Base-by-base conservation (phyloP, 2,329 filamentous ascomycete species). In the Alternaria sp. region DNA sequence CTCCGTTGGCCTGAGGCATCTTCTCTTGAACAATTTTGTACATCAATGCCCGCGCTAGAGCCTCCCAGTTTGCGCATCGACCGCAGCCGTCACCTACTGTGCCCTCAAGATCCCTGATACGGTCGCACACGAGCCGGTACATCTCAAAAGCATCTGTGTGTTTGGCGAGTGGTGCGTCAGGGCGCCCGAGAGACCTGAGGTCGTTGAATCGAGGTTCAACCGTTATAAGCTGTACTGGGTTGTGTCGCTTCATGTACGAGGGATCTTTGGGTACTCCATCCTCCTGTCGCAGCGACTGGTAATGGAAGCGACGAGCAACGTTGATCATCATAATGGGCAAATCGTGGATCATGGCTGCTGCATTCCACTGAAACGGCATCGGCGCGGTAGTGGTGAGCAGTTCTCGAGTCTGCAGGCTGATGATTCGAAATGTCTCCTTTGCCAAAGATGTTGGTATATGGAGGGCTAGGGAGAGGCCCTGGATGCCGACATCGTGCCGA, bases 291-390 rank as follows among this genome's bases (percentile, higher is more conserved):
- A 51, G 15, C 11, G 10, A 28, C 8, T 57, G 25, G 9, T 45
- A 25, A 12, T 51, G 15, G 44, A 56, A 50, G 30, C 53, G 45
- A 14, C 51, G 45, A 23, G 45, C 45, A 5, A 45, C 10, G 11
- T 28, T 25, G 10, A 56, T 15, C 53, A 57, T 57, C 10, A 57
- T 11, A 2, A 50, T 23, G 20, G 44, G 45, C 3, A 49, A 14
- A 21, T 51, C 44, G n/a, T 33, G 12, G 21, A 50, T 14, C 25
- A 50, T 18, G 10, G 23, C 37, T 30, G 9, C 14, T 46, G 18
- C 8, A 14, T 18, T 45, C 56, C 56, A 59, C 11, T 10, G n/a
- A 3, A 59, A 59, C 3, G 56, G 56, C 56, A 59, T 59, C 18
- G 23, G 20, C 0, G 20, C 20, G 10, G 12, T 53, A 12, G 56